Percentiles rank a stretch among this genome's conserved stretches.
Conservation (phyloP, 208 protist species). For the Wallacemonas sp. region DNA sequence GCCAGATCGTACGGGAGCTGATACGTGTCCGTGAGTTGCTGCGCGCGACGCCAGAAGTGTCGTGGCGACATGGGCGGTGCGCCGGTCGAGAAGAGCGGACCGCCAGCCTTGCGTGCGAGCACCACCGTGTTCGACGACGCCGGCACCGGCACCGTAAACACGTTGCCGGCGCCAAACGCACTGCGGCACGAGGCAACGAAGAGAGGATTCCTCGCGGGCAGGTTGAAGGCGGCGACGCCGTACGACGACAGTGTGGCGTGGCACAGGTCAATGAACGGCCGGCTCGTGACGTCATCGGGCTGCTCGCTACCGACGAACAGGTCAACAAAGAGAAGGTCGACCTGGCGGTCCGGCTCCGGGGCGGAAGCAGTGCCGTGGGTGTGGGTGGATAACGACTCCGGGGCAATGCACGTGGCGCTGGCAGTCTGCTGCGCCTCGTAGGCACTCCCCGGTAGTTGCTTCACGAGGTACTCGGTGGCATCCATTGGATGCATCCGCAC, state of each 20-base stretch:
- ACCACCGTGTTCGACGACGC: conserved; percentile 75
- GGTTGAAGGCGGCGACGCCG: conserved; percentile 84
- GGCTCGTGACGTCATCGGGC: conserved; percentile 32
- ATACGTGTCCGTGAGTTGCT: conserved; percentile 48
- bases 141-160: conserved; percentile 63
- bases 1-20: conserved; percentile 72
- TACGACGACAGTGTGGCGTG: conserved; percentile 38
- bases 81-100: not conserved
- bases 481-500: conserved; percentile 47
- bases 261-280: conserved; percentile 57
- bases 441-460: not conserved
- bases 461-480: conserved; percentile 34
- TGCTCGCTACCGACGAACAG: conserved; percentile 75
- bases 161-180: conserved; percentile 67
- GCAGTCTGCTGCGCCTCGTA: not conserved
- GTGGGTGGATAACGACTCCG: conserved; percentile 6
- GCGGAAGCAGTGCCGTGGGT: not conserved
- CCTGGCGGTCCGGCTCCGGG: not conserved
- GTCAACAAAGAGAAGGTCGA: conserved; percentile 85
- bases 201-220: conserved; percentile 34
- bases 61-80: conserved; percentile 43
- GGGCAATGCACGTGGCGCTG: not conserved
- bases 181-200: conserved; percentile 52
- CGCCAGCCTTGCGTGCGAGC: conserved; percentile 32
- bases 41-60: conserved; percentile 53